phyloP scores from a whole-genome alignment of 176 grass and related monocot species.

The Musa acuminata region DNA sequence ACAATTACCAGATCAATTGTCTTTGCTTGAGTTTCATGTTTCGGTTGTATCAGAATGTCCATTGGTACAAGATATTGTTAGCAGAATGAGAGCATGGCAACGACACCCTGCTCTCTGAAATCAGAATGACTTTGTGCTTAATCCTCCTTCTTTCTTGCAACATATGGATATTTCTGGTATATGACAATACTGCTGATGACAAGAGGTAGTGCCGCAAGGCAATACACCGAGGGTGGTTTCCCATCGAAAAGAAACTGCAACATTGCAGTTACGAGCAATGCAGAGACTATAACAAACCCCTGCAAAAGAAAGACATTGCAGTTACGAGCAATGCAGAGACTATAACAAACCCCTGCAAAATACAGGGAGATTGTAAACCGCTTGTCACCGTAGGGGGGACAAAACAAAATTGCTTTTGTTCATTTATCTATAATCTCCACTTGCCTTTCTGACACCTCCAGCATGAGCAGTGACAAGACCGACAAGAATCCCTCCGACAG shows the following conservation, averaged over 20 bases:
- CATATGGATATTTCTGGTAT: constrained; percentile 94
- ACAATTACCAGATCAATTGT: not conserved
- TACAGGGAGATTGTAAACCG: constrained; percentile 17
- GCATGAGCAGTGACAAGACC: constrained; percentile 96
- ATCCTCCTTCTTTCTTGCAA: constrained; percentile 79
- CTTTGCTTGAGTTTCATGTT: not conserved
- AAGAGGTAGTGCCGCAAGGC: constrained; percentile 64
- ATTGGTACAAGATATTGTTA: not conserved
- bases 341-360: constrained; percentile 88
- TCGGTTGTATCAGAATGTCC: constrained; percentile 20
- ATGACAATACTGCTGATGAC: constrained; percentile 86
- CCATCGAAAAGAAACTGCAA: constrained; percentile 82
- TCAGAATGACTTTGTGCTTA: constrained; percentile 1
- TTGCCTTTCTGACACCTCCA: constrained; percentile 88
- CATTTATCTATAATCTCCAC: not conserved
- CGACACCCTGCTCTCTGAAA: not conserved
- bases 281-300: constrained; percentile 96
- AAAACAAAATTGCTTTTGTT: not conserved
- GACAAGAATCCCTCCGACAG: constrained; percentile 89
- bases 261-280: constrained; percentile 79
- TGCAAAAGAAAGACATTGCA: constrained; percentile 47
- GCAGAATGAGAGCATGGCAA: not conserved
- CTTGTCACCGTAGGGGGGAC: not conserved
- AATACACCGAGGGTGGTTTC: constrained; percentile 68
- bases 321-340: not conserved